phyloP scores from a whole-genome alignment of 2,329 filamentous ascomycete species.

The Neocucurbitaria cava region DNA sequence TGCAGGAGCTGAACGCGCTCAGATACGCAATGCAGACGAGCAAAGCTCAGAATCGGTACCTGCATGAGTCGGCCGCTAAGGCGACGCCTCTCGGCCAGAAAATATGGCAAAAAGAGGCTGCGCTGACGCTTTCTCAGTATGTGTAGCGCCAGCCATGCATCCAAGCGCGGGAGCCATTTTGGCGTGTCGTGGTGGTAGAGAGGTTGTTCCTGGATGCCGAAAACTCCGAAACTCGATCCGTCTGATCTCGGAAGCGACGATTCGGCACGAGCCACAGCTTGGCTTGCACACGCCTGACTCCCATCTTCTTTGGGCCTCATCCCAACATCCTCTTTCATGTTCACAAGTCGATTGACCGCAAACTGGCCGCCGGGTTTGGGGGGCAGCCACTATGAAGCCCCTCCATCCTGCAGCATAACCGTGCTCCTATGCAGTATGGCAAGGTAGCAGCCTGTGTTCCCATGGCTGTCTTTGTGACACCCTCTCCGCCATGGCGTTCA shows the following conservation, averaged over 20 bases:
- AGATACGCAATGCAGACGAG: background rate
- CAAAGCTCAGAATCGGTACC: conserved; percentile 8
- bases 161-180: background rate
- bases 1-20: conserved; percentile 3
- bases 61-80: background rate
- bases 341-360: conserved; percentile 11
- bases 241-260: conserved; percentile 25
- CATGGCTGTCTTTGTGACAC: conserved; percentile 40
- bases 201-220: conserved; percentile 14
- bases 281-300: conserved; percentile 10
- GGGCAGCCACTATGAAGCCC: conserved; percentile 14
- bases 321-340: conserved; percentile 9
- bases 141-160: conserved; percentile 5
- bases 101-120: background rate
- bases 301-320: conserved; percentile 4
- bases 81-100: background rate
- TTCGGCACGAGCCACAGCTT: conserved; percentile 18
- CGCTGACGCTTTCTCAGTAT: background rate
- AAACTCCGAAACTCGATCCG: conserved; percentile 26
- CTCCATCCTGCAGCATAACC: conserved; percentile 25
- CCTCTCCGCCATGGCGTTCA: conserved; percentile 29
- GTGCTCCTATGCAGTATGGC: conserved; percentile 31
- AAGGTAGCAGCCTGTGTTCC: conserved; percentile 44
- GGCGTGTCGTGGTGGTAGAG: conserved; percentile 4
- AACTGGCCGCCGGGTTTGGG: conserved; percentile 17